Conservation (phyloP, 139 green algal species). For the Microglena sp. region DNA sequence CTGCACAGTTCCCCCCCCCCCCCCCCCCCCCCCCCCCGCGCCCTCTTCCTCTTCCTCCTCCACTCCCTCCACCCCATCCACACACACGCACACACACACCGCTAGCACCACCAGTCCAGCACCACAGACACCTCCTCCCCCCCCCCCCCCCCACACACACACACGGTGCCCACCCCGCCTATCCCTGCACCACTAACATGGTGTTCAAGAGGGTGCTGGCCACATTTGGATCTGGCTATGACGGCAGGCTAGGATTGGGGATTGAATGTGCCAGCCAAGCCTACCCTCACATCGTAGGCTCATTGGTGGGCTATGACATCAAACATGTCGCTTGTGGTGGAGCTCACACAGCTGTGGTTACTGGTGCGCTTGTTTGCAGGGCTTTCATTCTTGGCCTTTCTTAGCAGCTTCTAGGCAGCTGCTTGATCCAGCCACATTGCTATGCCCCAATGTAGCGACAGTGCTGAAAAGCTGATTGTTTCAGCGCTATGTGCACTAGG, state of each 20-base stretch:
- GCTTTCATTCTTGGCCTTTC: too few species aligned
- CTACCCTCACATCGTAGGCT: constrained; percentile 28
- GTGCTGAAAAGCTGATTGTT: background rate
- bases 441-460: background rate
- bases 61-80: too few species aligned
- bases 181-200: background rate
- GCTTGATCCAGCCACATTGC: background rate
- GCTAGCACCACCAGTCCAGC: too few species aligned
- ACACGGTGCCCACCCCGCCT: background rate
- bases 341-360: constrained; percentile 52
- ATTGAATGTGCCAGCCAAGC: constrained; percentile 12
- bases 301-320: constrained; percentile 24
- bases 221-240: constrained; percentile 32
- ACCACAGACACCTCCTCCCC: too few species aligned
- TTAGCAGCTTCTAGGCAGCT: background rate
- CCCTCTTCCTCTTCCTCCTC: too few species aligned
- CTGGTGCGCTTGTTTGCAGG: too few species aligned
- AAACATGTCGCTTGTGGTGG: constrained; percentile 40
- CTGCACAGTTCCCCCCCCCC: too few species aligned
- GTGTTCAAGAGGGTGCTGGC: constrained; percentile 22
- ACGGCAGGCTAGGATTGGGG: constrained; percentile 37
- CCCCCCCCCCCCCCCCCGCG: too few species aligned
- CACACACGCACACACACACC: too few species aligned
- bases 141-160: too few species aligned
- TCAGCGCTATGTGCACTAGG: background rate